These are phyloP conservation scores for Kodamaea anthophila DNA, from an alignment of 1,139 yeast species.

Conservation along the genomic window DNA sequence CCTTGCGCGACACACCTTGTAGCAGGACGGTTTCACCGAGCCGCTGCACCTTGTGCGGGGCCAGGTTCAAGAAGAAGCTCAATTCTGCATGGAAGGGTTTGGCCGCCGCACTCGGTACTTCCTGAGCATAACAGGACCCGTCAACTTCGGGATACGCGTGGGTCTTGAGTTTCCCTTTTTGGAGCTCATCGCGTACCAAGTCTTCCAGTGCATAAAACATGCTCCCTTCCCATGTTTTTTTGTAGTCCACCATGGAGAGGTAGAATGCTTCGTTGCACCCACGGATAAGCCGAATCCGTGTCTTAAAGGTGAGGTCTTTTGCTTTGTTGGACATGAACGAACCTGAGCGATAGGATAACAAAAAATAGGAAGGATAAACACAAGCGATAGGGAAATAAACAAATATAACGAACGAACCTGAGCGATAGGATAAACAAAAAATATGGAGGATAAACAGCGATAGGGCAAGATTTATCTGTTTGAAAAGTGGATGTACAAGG, in stretches of 20 bases:
- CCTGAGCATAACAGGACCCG: no score
- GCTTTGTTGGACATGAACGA: constrained; percentile 6
- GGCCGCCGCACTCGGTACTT: constrained; percentile 5
- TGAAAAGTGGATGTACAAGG: no score
- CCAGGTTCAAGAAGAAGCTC: not conserved
- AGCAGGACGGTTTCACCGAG: constrained; percentile 4
- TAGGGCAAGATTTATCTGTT: no score
- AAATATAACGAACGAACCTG: no score
- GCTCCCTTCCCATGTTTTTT: constrained; percentile 29
- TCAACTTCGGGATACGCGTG: constrained; percentile 3
- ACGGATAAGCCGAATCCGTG: constrained; percentile 28
- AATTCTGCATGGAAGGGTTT: not conserved
- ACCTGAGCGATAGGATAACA: no score
- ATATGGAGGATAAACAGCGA: no score
- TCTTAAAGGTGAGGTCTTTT: constrained; percentile 27
- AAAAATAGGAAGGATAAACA: no score
- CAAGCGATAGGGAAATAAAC: no score
- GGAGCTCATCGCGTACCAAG: constrained; percentile 4
- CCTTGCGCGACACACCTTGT: constrained; percentile 26
- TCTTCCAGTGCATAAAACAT: constrained; percentile 29
- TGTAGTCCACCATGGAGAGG: constrained; percentile 21
- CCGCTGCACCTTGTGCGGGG: not conserved
- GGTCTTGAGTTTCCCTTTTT: constrained; percentile 7
- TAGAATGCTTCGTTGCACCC: constrained; percentile 30
- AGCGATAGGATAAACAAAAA: no score